Evolutionary conservation across 148 eudicot genomes (phyloP).

Genomic region (Amaranthus hypochondriacus): DNA sequence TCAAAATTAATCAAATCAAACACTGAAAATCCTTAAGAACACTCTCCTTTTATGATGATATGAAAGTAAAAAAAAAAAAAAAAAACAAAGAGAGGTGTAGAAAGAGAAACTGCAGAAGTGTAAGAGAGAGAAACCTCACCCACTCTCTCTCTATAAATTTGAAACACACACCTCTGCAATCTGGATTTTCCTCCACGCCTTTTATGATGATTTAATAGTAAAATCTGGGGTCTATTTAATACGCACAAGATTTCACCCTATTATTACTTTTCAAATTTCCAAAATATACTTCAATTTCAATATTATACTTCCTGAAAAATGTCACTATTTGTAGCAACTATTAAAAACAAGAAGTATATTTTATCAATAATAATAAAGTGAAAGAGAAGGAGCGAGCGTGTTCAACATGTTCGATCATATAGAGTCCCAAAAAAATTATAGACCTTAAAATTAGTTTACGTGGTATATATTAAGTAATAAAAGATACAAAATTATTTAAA

Average conservation of each 20-base stretch:
- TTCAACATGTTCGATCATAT: too few species aligned
- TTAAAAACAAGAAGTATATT: too few species aligned
- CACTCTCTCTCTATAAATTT: not conserved
- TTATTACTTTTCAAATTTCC: not conserved
- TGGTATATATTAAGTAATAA: too few species aligned
- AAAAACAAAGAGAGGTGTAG: not conserved
- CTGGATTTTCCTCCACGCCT: constrained; percentile 15
- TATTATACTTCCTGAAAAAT: not conserved
- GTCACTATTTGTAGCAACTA: too few species aligned
- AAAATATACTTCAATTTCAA: not conserved
- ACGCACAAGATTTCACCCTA: not conserved
- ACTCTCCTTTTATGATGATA: constrained; percentile 5
- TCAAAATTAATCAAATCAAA: constrained; percentile 6
- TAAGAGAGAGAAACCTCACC: not conserved
- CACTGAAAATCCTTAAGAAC: not conserved
- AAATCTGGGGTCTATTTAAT: not conserved
- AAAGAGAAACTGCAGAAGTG: not conserved
- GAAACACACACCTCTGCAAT: not conserved
- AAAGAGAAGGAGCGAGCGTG: too few species aligned
- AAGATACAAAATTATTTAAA: too few species aligned
- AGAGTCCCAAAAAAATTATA: too few species aligned
- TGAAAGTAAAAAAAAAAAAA: not conserved
- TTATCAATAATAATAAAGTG: too few species aligned
- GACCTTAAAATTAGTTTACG: too few species aligned
- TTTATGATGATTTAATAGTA: constrained; percentile 4